phyloP scores from a whole-genome alignment of 768 basidiomycete genomes.

The Pleurotus tuoliensis region DNA sequence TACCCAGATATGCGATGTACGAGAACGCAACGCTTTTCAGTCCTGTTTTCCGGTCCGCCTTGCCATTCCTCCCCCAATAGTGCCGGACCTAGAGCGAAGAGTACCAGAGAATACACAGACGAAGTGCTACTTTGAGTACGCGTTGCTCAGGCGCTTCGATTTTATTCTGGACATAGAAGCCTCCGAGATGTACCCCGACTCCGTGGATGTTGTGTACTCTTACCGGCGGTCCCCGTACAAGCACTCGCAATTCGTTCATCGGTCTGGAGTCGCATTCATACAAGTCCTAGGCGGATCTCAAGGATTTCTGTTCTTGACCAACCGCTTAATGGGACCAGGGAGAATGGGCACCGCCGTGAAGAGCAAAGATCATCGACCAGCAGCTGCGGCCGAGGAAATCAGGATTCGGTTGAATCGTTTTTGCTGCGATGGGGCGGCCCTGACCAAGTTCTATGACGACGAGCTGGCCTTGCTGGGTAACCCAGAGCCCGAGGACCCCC shows the following conservation, averaged over 20 bases:
- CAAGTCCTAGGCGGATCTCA: constrained; percentile 77
- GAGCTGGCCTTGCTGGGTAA: constrained; percentile 48
- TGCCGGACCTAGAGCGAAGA: constrained; percentile 63
- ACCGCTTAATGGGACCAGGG: constrained; percentile 75
- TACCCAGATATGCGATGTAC: constrained; percentile 85
- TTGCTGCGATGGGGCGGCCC: constrained; percentile 51
- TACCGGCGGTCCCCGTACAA: constrained; percentile 77
- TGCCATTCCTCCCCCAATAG: constrained; percentile 67
- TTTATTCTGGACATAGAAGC: constrained; percentile 88
- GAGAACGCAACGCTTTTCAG: constrained; percentile 85
- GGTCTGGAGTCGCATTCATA: constrained; percentile 84
- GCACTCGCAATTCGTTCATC: constrained; percentile 91
- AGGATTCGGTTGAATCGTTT: constrained; percentile 58
- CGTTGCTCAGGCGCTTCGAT: constrained; percentile 68
- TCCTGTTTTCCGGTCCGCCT: constrained; percentile 83
- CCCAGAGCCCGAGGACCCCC: constrained; percentile 44
- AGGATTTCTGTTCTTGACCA: constrained; percentile 88
- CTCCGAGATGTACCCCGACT: constrained; percentile 67
- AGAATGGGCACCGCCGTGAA: constrained; percentile 53
- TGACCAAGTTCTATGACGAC: constrained; percentile 73
- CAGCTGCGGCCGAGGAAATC: constrained; percentile 58
- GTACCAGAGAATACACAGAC: constrained; percentile 65
- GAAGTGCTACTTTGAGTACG: constrained; percentile 76
- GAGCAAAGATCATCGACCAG: constrained; percentile 51
- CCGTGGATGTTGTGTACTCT: constrained; percentile 83